Base-by-base conservation (phyloP, 1,139 yeast genomes). In the Scheffersomyces segobiensis region DNA sequence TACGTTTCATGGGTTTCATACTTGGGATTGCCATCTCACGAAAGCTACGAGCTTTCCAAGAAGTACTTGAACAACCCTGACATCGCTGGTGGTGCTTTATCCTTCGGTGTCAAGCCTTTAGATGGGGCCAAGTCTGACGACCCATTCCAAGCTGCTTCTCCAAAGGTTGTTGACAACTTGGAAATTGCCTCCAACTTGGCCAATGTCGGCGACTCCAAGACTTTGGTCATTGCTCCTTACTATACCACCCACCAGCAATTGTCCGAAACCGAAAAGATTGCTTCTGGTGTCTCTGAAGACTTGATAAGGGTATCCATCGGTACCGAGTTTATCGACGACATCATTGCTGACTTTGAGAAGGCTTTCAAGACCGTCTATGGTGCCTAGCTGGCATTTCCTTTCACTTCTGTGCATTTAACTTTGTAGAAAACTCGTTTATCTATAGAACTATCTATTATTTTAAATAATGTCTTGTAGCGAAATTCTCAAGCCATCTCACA, bases 241-340 rank as follows among this genome's bases (percentile, higher is more conserved):
- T 92, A 85, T 77, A 95, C 98, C 55, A 95, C 98, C 24, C 99
- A 95, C 76, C 92, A 92, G 73, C 98, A 95, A 80, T 84, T 95
- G 71, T 74, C 80, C 52, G 93, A 91, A 50, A 89, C 87, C 63
- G 98, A 93, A 78, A 92, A 90, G 79, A 59, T 77, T 55, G 86
- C 88, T 18, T 82, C 96, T 56, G 98, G 98, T 76, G 98, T 93
- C 59, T 84, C 93, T 58, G 87, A 88, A 69, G 97, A 92, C 64
- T 83, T 92, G 71, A 87, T 95, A 68, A 88, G 99, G 80, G 87
- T 93, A 55, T 87, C 97, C 54, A 89, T 91, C 53, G 98, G 98
- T 71, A 89, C 93, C 56, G 98, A 93, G 79, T 87, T 83, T 72
- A 89, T 92, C 67, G 97, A 92, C 67, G 98, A 93, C 70, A 85